Evolutionary conservation across 441 rosid genomes (phyloP).

Genomic region (Populus tomentosa): DNA sequence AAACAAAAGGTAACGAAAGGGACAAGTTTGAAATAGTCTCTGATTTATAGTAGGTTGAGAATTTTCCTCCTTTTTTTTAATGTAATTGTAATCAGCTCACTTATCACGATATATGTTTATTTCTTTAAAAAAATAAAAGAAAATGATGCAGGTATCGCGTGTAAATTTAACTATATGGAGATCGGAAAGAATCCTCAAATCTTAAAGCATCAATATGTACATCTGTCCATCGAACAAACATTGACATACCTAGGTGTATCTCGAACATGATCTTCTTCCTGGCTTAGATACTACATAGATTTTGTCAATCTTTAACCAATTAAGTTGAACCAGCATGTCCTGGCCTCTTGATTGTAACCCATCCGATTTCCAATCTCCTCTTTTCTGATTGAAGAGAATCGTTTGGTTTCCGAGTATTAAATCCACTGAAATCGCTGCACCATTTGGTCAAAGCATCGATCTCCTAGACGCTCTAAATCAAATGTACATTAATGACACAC

Average conservation of each 20-base stretch:
- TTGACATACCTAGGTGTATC: neutral
- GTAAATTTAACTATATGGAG: neutral
- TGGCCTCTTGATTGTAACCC: no score
- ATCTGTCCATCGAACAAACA: neutral
- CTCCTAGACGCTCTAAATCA: neutral
- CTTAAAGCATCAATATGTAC: neutral
- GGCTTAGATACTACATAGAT: constrained; percentile 10
- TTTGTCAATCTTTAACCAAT: constrained; percentile 4
- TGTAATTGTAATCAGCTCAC: neutral
- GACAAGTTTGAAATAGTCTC: neutral
- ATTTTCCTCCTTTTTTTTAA: neutral
- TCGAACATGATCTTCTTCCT: neutral
- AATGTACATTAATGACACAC: neutral
- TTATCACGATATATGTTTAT: neutral
- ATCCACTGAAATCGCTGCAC: no score
- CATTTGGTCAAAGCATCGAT: no score
- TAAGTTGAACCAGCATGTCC: neutral
- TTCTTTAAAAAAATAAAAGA: no score
- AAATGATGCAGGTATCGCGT: neutral
- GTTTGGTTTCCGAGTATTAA: no score
- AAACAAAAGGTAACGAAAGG: neutral
- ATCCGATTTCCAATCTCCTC: no score
- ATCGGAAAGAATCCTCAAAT: neutral
- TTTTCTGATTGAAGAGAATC: no score
- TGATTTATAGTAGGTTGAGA: neutral